A percentile compares a stretch with the other conserved stretches of the same genome.
Evolutionary conservation across 139 green algal genomes (phyloP).

Genomic region (Parachlorella kessleri): DNA sequence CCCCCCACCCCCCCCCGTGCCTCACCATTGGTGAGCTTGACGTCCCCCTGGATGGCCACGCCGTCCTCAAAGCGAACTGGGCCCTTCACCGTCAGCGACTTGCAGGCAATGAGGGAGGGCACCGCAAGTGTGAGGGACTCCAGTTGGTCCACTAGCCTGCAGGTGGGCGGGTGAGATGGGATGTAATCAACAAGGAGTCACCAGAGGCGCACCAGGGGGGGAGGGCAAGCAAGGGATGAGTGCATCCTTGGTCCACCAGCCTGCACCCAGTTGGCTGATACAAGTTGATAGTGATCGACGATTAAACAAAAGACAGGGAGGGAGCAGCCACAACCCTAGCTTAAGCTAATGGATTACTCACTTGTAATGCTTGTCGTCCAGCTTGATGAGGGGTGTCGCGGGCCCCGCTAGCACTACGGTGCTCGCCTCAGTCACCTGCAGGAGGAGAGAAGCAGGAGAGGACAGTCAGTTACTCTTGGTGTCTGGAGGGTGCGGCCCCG

Average conservation of each 20-base stretch:
- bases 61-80: conserved; percentile 59
- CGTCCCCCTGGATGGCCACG: conserved; percentile 56
- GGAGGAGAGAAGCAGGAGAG: no score
- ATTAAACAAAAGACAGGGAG: no score
- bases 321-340: no score
- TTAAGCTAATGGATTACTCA: conserved; percentile 16
- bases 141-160: conserved; percentile 81
- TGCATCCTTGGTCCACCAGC: no score
- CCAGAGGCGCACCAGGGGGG: no score
- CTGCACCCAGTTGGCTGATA: no score
- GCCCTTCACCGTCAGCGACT: conserved; percentile 77
- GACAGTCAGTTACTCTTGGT: no score
- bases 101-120: conserved; percentile 66
- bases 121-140: conserved; percentile 54
- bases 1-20: no score
- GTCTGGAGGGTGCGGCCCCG: no score
- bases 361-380: conserved; percentile 56
- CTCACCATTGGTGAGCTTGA: conserved; percentile 48
- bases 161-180: not conserved
- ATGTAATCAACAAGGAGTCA: no score
- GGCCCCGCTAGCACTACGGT: conserved; percentile 67
- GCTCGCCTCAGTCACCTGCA: conserved; percentile 60
- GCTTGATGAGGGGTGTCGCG: conserved; percentile 62
- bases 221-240: no score
- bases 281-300: no score